Conservation (phyloP, 2,329 filamentous ascomycete species). For the Diaporthe citri region DNA sequence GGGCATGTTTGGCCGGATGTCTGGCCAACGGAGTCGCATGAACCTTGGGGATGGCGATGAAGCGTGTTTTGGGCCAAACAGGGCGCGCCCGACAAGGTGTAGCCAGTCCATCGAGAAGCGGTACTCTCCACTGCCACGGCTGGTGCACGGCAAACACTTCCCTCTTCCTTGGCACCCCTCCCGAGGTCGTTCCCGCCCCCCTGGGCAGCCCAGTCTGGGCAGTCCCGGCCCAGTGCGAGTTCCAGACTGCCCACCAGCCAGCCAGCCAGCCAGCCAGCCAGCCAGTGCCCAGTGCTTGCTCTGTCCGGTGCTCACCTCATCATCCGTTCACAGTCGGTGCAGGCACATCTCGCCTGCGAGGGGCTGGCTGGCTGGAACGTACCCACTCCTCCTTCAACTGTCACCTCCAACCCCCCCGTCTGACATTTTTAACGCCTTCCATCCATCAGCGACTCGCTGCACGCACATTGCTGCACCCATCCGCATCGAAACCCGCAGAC, state of each 20-base stretch:
- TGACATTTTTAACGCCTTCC: conserved; percentile 29
- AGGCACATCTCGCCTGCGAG: conserved; percentile 15
- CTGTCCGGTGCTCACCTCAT: conserved; percentile 5
- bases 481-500: conserved; percentile 15
- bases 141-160: conserved; percentile 25
- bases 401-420: conserved; percentile 25
- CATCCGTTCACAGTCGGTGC: neutral
- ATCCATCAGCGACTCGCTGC: conserved; percentile 29
- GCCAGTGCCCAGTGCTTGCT: conserved; percentile 8
- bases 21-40: conserved; percentile 31
- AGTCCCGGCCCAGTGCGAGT: conserved; percentile 5
- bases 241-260: neutral
- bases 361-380: conserved; percentile 23
- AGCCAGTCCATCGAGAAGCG: neutral
- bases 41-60: conserved; percentile 24
- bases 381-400: conserved; percentile 27
- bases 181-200: conserved; percentile 19
- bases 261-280: neutral
- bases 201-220: neutral
- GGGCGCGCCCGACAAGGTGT: conserved; percentile 3
- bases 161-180: conserved; percentile 22
- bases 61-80: conserved; percentile 23
- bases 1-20: conserved; percentile 10
- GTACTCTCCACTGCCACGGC: neutral
- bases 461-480: conserved; percentile 29